Percentiles rank a stretch among this genome's conserved stretches.
phyloP scores from a whole-genome alignment of 352 stramenopile species.

The Phytophthora pisi region DNA sequence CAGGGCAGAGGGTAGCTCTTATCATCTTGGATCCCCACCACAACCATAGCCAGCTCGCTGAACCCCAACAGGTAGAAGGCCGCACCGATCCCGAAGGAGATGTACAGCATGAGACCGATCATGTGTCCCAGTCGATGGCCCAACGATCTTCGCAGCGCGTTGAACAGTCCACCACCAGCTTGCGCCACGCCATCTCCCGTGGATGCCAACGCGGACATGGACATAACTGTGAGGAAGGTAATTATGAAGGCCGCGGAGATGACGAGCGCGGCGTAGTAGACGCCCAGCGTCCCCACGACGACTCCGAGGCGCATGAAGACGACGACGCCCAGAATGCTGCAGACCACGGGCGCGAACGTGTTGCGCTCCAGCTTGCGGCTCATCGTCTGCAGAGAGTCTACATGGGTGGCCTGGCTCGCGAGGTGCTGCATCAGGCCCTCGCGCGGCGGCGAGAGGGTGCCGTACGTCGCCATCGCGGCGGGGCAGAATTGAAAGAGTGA shows the following conservation, averaged over 20 bases:
- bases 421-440: constrained; percentile 13
- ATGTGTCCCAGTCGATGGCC: constrained; percentile 41
- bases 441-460: constrained; percentile 8
- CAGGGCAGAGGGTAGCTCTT: constrained; percentile 33
- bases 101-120: constrained; percentile 44
- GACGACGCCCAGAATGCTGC: constrained; percentile 61
- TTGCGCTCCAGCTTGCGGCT: constrained; percentile 34
- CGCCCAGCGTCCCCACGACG: constrained; percentile 44
- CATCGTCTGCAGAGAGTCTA: constrained; percentile 16
- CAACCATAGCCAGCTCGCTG: constrained; percentile 53
- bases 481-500: constrained; percentile 17
- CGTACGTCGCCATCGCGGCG: constrained; percentile 6
- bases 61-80: constrained; percentile 61
- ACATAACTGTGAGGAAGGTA: constrained; percentile 55
- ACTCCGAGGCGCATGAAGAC: constrained; percentile 59
- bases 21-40: constrained; percentile 22
- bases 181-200: constrained; percentile 15
- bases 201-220: constrained; percentile 52
- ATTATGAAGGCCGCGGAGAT: constrained; percentile 45
- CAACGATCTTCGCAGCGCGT: constrained; percentile 29
- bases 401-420: constrained; percentile 4
- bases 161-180: constrained; percentile 34
- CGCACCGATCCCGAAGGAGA: constrained; percentile 42
- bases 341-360: constrained; percentile 54
- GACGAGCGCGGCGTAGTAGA: constrained; percentile 28